A percentile compares a stretch with the other conserved stretches of the same genome.
Conservation (phyloP, 306 rosid genomes). For the cucumber (Cucumis sativus) region Cucumber_9930_V3 NC_026659.2:21526001-21526500, state of each 20-base stretch:
- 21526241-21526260: neutral
- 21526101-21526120: conserved; percentile 58
- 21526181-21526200: conserved; percentile 93
- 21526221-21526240: neutral
- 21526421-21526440: neutral
- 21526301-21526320: neutral
- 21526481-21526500: too few relatives aligned
- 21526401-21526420: neutral
- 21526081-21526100: conserved; percentile 54
- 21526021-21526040: conserved; percentile 74
- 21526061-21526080: conserved; percentile 91
- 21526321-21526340: neutral
- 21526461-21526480: too few relatives aligned
- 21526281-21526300: neutral
- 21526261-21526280: neutral
- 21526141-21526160: conserved; percentile 51
- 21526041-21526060: conserved; percentile 89
- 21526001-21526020: conserved; percentile 55
- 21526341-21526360: neutral
- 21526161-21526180: conserved; percentile 99
- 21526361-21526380: neutral
- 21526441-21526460: neutral
- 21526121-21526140: conserved; percentile 67
- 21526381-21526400: neutral
- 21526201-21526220: conserved; percentile 35